Evolutionary conservation across 345 rosid genomes (phyloP).

Genomic region (Populus deltoides): DNA sequence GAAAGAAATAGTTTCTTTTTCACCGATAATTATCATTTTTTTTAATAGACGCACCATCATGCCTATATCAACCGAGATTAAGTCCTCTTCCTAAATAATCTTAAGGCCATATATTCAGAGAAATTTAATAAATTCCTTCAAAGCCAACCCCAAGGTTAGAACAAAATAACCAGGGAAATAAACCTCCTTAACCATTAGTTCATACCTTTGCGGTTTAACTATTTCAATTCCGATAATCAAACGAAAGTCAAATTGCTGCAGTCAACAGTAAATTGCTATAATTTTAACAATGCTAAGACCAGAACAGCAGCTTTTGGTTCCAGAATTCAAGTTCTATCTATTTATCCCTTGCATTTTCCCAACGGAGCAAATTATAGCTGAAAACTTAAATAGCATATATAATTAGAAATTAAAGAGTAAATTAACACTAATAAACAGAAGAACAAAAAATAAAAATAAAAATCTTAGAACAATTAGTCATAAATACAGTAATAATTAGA

Average conservation of each 20-base stretch:
- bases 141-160: too few relatives aligned
- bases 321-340: not conserved
- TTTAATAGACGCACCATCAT: too few relatives aligned
- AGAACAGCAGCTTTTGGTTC: not conserved
- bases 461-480: not conserved
- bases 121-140: too few relatives aligned
- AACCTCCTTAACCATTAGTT: too few relatives aligned
- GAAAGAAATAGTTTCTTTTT: not conserved
- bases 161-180: too few relatives aligned
- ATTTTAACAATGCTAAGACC: not conserved
- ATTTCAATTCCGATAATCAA: not conserved
- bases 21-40: not conserved
- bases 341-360: not conserved
- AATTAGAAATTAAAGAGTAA: not conserved
- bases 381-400: not conserved
- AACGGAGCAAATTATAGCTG: not conserved
- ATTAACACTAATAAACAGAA: slow-evolving; percentile 5
- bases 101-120: too few relatives aligned
- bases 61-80: too few relatives aligned
- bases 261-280: not conserved
- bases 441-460: not conserved
- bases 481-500: not conserved
- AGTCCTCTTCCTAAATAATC: too few relatives aligned
- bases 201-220: too few relatives aligned
- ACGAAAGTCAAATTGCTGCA: not conserved